Conservation (phyloP, 2,329 filamentous ascomycete species). For the Cladosporium oxysporum region DNA sequence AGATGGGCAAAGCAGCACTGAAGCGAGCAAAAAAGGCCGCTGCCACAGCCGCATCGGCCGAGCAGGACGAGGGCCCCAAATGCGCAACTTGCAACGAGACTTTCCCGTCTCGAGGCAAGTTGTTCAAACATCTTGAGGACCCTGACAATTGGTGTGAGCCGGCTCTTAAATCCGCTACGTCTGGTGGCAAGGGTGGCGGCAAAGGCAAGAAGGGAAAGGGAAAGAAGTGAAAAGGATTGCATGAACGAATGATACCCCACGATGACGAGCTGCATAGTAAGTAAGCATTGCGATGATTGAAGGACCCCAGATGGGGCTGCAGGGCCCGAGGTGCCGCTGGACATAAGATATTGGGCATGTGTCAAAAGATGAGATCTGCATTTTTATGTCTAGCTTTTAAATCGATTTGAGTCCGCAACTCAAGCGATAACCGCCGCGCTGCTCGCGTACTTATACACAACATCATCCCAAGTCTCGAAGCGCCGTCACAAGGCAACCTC, state of each 20-base stretch:
- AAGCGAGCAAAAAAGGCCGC: conserved; percentile 52
- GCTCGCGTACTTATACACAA: not conserved
- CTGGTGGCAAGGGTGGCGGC: conserved; percentile 26
- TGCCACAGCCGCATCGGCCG: conserved; percentile 42
- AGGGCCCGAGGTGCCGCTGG: too few species aligned
- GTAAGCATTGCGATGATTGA: conserved; percentile 1
- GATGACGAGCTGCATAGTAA: conserved; percentile 1
- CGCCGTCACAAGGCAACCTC: conserved; percentile 6
- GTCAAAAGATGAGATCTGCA: not conserved
- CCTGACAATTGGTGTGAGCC: conserved; percentile 64
- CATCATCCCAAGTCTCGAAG: not conserved
- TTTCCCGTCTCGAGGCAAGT: conserved; percentile 72
- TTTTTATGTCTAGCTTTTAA: not conserved
- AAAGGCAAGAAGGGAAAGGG: conserved; percentile 38
- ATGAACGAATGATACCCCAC: conserved; percentile 15
- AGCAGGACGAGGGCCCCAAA: conserved; percentile 55
- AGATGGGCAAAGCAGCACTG: conserved; percentile 51
- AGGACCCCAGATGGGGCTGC: not conserved
- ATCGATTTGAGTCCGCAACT: not conserved
- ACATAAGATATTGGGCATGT: not conserved
- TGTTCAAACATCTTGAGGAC: conserved; percentile 73
- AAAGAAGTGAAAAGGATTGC: conserved; percentile 28
- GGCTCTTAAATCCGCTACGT: conserved; percentile 42
- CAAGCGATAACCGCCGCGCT: not conserved
- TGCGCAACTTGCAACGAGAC: conserved; percentile 77